Percentiles rank a stretch among this genome's conserved stretches.
Evolutionary conservation across 2,329 filamentous ascomycete genomes (phyloP).

Genomic region (Stagonosporopsis tanaceti): DNA sequence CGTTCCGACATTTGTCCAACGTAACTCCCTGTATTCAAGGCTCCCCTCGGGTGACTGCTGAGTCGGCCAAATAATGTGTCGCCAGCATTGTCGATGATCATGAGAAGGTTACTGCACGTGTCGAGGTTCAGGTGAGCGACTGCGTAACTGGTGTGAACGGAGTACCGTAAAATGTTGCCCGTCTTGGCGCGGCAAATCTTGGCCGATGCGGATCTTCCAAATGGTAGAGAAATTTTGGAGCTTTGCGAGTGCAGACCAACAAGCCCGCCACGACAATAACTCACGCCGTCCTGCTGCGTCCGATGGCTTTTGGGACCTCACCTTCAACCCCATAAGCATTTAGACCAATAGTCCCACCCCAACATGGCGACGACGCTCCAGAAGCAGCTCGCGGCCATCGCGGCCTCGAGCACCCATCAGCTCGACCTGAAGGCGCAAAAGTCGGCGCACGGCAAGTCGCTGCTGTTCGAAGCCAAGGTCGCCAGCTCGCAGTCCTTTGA

Average conservation of each 20-base stretch:
- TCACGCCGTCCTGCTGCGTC: slow-evolving; percentile 28
- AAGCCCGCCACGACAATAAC: slow-evolving; percentile 28
- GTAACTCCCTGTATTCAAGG: not conserved
- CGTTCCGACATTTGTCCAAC: not conserved
- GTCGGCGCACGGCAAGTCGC: slow-evolving; percentile 87
- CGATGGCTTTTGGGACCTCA: slow-evolving; percentile 33
- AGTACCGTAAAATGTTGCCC: slow-evolving; percentile 10
- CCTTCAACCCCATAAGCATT: not conserved
- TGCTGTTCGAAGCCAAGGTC: slow-evolving; percentile 88
- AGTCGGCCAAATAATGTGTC: not conserved
- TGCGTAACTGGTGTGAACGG: slow-evolving; percentile 6
- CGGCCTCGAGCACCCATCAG: slow-evolving; percentile 86
- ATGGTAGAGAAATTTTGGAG: slow-evolving; percentile 30
- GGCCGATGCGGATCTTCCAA: slow-evolving; percentile 7
- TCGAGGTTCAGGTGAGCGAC: not conserved
- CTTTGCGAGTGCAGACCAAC: slow-evolving; percentile 17
- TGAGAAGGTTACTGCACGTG: not conserved
- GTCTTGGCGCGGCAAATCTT: slow-evolving; percentile 6
- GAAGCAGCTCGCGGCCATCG: slow-evolving; percentile 92
- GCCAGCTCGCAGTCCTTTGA: slow-evolving; percentile 91
- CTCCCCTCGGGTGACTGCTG: not conserved
- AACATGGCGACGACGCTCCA: slow-evolving; percentile 82
- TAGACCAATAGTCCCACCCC: slow-evolving; percentile 12
- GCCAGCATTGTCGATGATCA: not conserved
- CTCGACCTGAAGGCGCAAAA: slow-evolving; percentile 94